Conservation (phyloP, 164 flowering plant genomes). For the Chloranthus sessilifolius region DNA sequence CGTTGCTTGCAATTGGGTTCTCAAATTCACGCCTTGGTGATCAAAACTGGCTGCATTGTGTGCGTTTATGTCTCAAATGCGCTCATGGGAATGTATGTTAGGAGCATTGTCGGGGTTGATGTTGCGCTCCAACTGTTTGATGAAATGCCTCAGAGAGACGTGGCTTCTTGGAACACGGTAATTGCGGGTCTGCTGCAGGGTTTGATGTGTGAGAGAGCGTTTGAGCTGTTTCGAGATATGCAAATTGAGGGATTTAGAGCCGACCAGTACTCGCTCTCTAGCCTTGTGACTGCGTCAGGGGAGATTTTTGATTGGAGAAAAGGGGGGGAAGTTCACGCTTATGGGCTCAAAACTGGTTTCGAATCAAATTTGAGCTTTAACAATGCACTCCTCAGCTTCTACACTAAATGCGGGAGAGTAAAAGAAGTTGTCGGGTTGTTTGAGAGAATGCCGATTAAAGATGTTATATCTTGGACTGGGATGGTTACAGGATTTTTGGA, state of each 20-base stretch:
- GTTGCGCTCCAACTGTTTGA: conserved; percentile 49
- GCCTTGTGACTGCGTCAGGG: conserved; percentile 51
- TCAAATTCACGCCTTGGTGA: conserved; percentile 52
- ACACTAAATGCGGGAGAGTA: conserved; percentile 47
- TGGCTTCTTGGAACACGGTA: conserved; percentile 73
- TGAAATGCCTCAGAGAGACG: conserved; percentile 60
- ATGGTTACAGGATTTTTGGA: conserved; percentile 66
- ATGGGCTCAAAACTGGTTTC: conserved; percentile 57
- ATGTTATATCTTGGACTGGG: conserved; percentile 73
- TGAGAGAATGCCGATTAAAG: conserved; percentile 45
- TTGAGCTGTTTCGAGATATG: conserved; percentile 55
- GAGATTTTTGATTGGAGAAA: conserved; percentile 18
- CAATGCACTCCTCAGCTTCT: conserved; percentile 76
- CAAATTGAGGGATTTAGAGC: conserved; percentile 29
- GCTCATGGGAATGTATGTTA: conserved; percentile 53
- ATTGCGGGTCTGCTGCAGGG: conserved; percentile 54
- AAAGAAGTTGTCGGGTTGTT: conserved; percentile 43
- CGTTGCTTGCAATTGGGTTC: conserved; percentile 42
- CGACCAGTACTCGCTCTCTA: conserved; percentile 60
- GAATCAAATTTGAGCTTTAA: conserved; percentile 51
- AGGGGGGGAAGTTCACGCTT: conserved; percentile 66
- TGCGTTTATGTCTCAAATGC: conserved; percentile 58
- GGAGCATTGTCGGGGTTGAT: conserved; percentile 35
- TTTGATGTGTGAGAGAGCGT: conserved; percentile 36
- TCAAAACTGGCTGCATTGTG: conserved; percentile 39